phyloP scores from a whole-genome alignment of 2,329 filamentous ascomycete genomes.

The Tolypocladium sp. region DNA sequence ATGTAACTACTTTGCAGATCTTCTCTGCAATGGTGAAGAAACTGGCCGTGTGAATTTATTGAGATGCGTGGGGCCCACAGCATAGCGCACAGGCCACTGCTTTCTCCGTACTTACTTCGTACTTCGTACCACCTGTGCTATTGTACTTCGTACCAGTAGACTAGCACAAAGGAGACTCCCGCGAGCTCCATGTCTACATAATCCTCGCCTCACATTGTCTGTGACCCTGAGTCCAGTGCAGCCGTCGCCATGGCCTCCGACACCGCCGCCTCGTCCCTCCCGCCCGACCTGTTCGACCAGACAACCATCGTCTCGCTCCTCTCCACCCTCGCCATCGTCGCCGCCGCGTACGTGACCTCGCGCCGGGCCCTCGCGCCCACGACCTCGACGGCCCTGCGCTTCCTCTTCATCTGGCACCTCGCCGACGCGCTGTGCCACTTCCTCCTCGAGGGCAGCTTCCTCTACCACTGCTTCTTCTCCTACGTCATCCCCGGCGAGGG shows the following conservation, averaged over 20 bases:
- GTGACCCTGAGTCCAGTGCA: neutral
- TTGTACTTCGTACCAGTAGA: neutral
- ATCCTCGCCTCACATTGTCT: neutral
- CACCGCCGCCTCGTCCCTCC: slow-evolving; percentile 23
- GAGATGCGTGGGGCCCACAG: neutral
- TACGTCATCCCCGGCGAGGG: slow-evolving; percentile 24
- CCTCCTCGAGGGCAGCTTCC: slow-evolving; percentile 80
- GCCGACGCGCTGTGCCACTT: slow-evolving; percentile 91
- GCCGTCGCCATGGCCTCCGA: slow-evolving; percentile 5
- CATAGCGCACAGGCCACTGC: neutral
- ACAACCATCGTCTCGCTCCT: slow-evolving; percentile 51
- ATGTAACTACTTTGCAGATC: too few species aligned
- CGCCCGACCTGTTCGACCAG: slow-evolving; percentile 48
- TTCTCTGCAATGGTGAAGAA: neutral
- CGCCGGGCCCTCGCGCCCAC: slow-evolving; percentile 35
- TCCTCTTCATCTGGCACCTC: slow-evolving; percentile 89
- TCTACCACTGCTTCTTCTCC: slow-evolving; percentile 88
- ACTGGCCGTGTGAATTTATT: too few species aligned
- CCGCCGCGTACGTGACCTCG: slow-evolving; percentile 40
- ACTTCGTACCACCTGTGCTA: too few species aligned
- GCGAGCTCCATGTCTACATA: neutral
- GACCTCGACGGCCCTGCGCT: slow-evolving; percentile 49
- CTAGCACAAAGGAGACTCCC: neutral
- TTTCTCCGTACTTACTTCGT: neutral
- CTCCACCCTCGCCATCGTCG: slow-evolving; percentile 42